Conservation (phyloP, 805 yeast species). For the Zygotorulaspora sp. region DNA sequence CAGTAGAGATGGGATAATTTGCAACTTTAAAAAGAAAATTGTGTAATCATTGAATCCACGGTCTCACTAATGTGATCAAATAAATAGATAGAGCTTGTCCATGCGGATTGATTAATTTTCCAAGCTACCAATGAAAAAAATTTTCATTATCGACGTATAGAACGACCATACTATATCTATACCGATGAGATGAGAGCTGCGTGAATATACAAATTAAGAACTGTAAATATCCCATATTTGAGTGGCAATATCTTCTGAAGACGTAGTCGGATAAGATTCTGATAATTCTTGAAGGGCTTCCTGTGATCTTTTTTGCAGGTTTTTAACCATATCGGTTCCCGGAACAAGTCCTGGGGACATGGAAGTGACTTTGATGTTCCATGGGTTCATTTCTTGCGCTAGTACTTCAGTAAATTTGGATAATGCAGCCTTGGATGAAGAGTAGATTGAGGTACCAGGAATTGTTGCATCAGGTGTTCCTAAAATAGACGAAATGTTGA, state of each 20-base stretch:
- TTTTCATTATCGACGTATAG: neutral
- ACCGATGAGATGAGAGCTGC: conserved; percentile 1
- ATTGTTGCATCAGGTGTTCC: conserved; percentile 17
- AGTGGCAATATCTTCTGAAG: conserved; percentile 16
- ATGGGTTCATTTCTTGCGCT: conserved; percentile 19
- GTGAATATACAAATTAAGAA: neutral
- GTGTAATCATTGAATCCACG: no score
- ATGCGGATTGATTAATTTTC: no score
- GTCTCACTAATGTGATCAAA: no score
- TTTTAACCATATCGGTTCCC: conserved; percentile 29
- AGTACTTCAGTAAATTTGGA: conserved; percentile 25
- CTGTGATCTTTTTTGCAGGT: conserved; percentile 5
- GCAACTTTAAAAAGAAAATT: neutral
- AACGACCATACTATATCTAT: neutral
- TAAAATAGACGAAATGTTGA: conserved; percentile 31
- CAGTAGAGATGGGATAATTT: neutral
- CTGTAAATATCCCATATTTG: conserved; percentile 15
- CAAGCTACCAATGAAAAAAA: no score
- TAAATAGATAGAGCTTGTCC: neutral
- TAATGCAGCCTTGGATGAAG: conserved; percentile 34
- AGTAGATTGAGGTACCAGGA: conserved; percentile 32
- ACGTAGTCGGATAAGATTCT: neutral
- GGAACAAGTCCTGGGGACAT: conserved; percentile 25
- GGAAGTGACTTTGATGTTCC: conserved; percentile 18
- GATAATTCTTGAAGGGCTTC: conserved; percentile 1